Percentiles rank a stretch among this genome's conserved stretches.
Conservation (phyloP, 2,329 filamentous ascomycete genomes). For the Aspergillus melleus region DNA sequence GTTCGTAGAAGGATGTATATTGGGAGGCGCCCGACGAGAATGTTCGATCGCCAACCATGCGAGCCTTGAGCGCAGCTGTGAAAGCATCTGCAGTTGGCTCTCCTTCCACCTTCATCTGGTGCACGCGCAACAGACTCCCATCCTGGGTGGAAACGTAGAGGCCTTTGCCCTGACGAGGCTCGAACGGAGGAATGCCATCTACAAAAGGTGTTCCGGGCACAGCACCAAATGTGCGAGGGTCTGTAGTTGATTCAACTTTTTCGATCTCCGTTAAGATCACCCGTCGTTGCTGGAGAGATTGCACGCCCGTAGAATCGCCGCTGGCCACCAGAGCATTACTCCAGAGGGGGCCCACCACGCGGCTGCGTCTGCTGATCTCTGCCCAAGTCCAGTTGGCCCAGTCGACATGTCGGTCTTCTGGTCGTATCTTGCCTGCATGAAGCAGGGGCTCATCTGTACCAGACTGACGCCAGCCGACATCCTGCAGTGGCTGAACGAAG, state of each 20-base stretch:
- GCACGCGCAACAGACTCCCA: constrained; percentile 35
- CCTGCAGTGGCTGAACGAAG: constrained; percentile 63
- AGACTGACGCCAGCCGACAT: constrained; percentile 28
- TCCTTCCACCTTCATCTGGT: constrained; percentile 44
- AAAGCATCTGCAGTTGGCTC: constrained; percentile 36
- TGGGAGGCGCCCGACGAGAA: constrained; percentile 25
- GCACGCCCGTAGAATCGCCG: constrained; percentile 16
- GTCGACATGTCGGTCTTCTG: constrained; percentile 62
- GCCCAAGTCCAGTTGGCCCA: constrained; percentile 57
- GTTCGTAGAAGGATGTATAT: constrained; percentile 36
- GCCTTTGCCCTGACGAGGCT: constrained; percentile 25
- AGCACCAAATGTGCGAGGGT: constrained; percentile 26
- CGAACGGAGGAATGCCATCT: constrained; percentile 26
- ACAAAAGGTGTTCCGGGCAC: constrained; percentile 41
- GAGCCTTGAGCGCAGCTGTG: constrained; percentile 41
- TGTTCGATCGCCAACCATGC: constrained; percentile 34
- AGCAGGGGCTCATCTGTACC: constrained; percentile 28
- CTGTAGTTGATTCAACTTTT: constrained; percentile 28
- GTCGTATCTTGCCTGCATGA: constrained; percentile 73
- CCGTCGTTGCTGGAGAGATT: constrained; percentile 31
- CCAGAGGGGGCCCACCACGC: constrained; percentile 69
- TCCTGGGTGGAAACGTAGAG: constrained; percentile 42
- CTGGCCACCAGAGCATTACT: constrained; percentile 40
- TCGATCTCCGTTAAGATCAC: constrained; percentile 41
- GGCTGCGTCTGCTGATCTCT: constrained; percentile 56